A percentile compares a stretch with the other conserved stretches of the same genome.
Evolutionary conservation across 257 asterid genomes (phyloP).

Genomic region (Nicotiana obtusifolia): DNA sequence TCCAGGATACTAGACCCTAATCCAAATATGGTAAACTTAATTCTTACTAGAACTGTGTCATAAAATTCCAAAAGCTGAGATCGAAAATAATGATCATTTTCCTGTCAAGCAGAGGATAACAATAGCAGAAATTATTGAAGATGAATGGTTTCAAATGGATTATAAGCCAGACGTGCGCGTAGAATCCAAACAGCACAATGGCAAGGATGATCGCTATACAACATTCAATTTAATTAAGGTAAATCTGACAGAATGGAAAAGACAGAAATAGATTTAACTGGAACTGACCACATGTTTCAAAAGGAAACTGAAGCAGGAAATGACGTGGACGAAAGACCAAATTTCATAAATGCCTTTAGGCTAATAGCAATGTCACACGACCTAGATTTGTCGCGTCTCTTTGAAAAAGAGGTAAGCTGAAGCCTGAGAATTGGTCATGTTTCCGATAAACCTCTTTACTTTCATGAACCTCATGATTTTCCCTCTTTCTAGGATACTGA

Average conservation of each 20-base stretch:
- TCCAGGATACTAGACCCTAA: slow-evolving; percentile 22
- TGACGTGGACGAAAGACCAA: background rate
- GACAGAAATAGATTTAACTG: background rate
- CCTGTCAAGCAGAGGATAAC: slow-evolving; percentile 19
- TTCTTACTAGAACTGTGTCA: background rate
- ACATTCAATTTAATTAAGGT: slow-evolving; percentile 15
- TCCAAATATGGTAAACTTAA: slow-evolving; percentile 13
- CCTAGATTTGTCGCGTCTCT: slow-evolving; percentile 26
- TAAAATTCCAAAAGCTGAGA: background rate
- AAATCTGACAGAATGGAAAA: background rate
- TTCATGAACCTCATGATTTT: background rate
- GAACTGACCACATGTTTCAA: background rate
- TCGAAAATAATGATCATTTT: background rate
- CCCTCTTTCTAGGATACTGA: slow-evolving; percentile 10
- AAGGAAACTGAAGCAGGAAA: slow-evolving; percentile 17
- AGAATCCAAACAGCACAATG: slow-evolving; percentile 5
- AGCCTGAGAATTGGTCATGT: background rate
- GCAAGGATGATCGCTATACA: slow-evolving; percentile 17
- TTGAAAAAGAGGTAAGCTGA: slow-evolving; percentile 22
- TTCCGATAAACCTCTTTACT: background rate
- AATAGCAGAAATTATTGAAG: slow-evolving; percentile 16
- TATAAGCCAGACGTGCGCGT: slow-evolving; percentile 10
- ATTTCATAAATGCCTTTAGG: slow-evolving; percentile 29
- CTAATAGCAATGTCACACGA: slow-evolving; percentile 30
- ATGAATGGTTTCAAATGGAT: slow-evolving; percentile 25